These are phyloP conservation scores for Fusarium decemcellulare DNA, from an alignment of 2,329 filamentous ascomycete genomes.

Conservation along the genomic window DNA sequence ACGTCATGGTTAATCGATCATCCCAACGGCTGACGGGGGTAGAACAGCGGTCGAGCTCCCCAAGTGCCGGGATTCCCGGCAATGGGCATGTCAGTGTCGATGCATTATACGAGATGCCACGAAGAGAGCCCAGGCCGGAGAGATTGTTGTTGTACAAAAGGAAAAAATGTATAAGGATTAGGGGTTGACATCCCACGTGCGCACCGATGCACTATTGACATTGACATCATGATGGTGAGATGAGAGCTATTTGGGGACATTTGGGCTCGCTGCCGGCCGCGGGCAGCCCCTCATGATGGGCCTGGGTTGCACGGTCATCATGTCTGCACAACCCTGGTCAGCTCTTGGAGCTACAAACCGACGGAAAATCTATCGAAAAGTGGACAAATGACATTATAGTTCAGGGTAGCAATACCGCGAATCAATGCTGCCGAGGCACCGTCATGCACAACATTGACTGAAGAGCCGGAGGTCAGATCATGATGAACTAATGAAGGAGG, in stretches of 20 bases:
- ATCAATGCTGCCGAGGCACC: not conserved
- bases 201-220: conserved; percentile 26
- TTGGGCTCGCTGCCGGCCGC: not conserved
- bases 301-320: conserved; percentile 18
- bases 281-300: conserved; percentile 6
- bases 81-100: not conserved
- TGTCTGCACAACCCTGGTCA: not conserved
- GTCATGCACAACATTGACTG: not conserved
- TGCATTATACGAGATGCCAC: conserved; percentile 19
- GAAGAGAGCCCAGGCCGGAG: not conserved
- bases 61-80: conserved; percentile 27
- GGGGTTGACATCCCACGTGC: conserved; percentile 3
- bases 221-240: conserved; percentile 44
- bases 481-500: not conserved
- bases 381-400: conserved; percentile 8
- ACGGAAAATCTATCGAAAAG: conserved; percentile 5
- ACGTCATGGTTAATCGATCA: conserved; percentile 26
- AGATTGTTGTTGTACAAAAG: too few relatives aligned
- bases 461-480: not conserved
- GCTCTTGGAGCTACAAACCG: not conserved
- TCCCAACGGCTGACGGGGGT: not conserved
- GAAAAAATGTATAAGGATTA: not conserved
- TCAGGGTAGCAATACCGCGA: not conserved
- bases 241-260: conserved; percentile 32
- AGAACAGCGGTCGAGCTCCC: conserved; percentile 9